Evolutionary conservation across 2,329 filamentous ascomycete genomes (phyloP), one percentile per base, ranked within the genome.

Genomic region (Cephalotrichum gorgonifer): DNA sequence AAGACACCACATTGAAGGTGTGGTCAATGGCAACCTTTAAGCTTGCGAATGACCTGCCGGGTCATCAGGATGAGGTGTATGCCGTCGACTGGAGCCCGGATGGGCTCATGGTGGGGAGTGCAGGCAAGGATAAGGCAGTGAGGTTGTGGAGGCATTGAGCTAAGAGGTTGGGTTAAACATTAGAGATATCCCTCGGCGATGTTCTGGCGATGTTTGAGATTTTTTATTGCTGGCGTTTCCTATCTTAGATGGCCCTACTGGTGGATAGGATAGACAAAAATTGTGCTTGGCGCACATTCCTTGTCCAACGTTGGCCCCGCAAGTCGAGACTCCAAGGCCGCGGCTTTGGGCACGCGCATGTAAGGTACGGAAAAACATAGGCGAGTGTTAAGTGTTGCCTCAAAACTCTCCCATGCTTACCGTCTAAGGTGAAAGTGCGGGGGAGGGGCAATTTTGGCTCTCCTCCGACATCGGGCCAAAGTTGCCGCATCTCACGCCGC

Each of bases 71-170:
- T 59, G 88, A 96, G 64, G 90, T 96, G 0, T 96, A 90, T 64
- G 88, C 90, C 0, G 83, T 96, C 12, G 91, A 97, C 63, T 97
- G 91, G 93, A 90, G 86, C 57, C 85, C 88, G 1, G 90, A 96
- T 62, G 93, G 93, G 8, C 79, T 88, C 57, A 83, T 83, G 57
- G 90, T 97, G 15, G 89, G 83, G 17, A 95, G 89, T 63, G 93
- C 90, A 49, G 93, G 93, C 9, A 91, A 91, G 63, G 93, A 98
- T 65, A 96, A 95, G 64, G 80, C 80, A 2, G 79, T 85, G 20
- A 71, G 80, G 55, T 64, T 83, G 39, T 86, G 81, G 81, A 72
- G 78, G 56, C 79, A 83, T 61, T 85, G 68, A 60, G 45, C 23
- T 20, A 20, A 20, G n/a, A n/a, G 17, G 6, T 39, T 22, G 35